Percentiles rank a stretch among this genome's conserved stretches.
phyloP scores from a whole-genome alignment of 1,139 yeast species.

The Taphrina flavorubra region DNA sequence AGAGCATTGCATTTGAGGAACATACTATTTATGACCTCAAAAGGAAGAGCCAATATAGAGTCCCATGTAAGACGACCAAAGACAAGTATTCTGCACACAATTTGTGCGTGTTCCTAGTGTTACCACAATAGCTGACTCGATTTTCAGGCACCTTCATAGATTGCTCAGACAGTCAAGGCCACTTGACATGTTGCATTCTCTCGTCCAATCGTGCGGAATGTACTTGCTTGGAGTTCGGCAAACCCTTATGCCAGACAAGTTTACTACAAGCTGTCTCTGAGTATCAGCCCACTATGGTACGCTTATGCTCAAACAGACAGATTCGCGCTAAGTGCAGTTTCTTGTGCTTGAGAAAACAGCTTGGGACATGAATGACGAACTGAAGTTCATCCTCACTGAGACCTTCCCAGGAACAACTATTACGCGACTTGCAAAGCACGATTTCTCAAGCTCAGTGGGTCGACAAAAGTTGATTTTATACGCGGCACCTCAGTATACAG shows the following conservation, averaged over 20 bases:
- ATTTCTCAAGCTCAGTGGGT: neutral
- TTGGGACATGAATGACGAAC: constrained; percentile 46
- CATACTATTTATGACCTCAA: no score
- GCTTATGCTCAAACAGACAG: neutral
- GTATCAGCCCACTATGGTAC: constrained; percentile 52
- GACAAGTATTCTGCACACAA: neutral
- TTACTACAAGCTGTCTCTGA: constrained; percentile 56
- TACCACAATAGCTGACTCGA: no score
- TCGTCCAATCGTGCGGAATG: constrained; percentile 31
- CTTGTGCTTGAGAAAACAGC: constrained; percentile 52
- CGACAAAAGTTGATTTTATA: neutral
- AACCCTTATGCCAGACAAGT: constrained; percentile 50
- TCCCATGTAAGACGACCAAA: neutral
- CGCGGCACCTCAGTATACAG: neutral
- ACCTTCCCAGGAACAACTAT: constrained; percentile 48
- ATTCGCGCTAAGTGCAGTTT: neutral
- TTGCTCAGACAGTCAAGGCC: neutral
- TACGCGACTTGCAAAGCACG: neutral
- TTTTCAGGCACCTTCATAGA: neutral
- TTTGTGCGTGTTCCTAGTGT: neutral
- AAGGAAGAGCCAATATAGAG: no score
- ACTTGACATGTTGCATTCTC: constrained; percentile 2
- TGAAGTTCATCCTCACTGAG: constrained; percentile 48
- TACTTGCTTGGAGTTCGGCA: constrained; percentile 51
- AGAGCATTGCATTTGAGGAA: no score